These are phyloP conservation scores for Avena atlantica DNA, from an alignment of 176 grass and related monocot species.

Conservation along the genomic window DNA sequence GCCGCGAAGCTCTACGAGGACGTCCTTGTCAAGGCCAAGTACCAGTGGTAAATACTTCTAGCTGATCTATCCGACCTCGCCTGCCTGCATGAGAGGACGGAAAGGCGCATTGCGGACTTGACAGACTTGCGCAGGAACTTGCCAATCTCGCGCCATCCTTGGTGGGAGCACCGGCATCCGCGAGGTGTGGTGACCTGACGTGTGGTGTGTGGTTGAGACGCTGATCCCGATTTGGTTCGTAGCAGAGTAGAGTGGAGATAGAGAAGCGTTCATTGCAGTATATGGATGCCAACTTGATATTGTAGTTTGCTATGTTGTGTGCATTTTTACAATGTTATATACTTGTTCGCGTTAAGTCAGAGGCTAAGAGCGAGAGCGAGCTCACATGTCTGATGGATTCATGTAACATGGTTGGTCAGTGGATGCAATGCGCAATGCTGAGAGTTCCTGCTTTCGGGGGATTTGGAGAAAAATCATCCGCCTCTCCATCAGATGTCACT, in stretches of 20 bases:
- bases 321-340: not conserved
- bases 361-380: no score
- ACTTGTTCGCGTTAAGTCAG: not conserved
- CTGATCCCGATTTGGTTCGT: not conserved
- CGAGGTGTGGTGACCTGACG: not conserved
- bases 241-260: not conserved
- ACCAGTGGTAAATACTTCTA: constrained; percentile 72
- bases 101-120: not conserved
- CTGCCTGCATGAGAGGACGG: not conserved
- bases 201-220: not conserved
- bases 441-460: no score
- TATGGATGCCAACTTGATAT: constrained; percentile 23
- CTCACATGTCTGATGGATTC: no score
- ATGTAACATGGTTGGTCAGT: no score
- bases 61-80: not conserved
- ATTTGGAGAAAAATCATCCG: no score
- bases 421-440: no score
- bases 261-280: not conserved
- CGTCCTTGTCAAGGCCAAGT: constrained; percentile 95
- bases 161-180: constrained; percentile 4
- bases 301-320: constrained; percentile 5
- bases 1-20: constrained; percentile 91
- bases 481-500: no score
- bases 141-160: not conserved
- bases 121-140: not conserved